phyloP scores from a whole-genome alignment of 2,329 filamentous ascomycete species.

The Penicillium frequentans region DNA sequence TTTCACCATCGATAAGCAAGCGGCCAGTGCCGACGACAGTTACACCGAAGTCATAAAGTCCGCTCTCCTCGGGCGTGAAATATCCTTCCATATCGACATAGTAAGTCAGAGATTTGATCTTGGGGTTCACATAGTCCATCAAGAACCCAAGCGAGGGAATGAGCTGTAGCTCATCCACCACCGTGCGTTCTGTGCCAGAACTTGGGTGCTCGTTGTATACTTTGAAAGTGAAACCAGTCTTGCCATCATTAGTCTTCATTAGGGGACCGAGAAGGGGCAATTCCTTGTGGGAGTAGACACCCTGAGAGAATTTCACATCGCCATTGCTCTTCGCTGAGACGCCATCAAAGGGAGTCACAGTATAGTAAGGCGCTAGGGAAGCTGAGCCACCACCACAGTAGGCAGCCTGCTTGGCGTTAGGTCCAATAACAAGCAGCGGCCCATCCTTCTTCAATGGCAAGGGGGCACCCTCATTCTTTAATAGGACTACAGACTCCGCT shows the following conservation, averaged over 20 bases:
- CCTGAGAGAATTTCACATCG: slow-evolving; percentile 55
- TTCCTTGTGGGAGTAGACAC: slow-evolving; percentile 65
- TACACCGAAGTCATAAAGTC: slow-evolving; percentile 64
- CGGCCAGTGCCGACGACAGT: slow-evolving; percentile 67
- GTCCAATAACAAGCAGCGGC: slow-evolving; percentile 55
- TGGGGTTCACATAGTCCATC: slow-evolving; percentile 57
- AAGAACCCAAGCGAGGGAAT: slow-evolving; percentile 47
- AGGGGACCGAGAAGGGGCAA: slow-evolving; percentile 59
- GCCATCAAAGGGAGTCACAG: slow-evolving; percentile 46
- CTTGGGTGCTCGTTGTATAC: slow-evolving; percentile 61
- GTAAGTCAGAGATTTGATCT: slow-evolving; percentile 54
- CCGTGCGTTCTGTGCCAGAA: slow-evolving; percentile 46
- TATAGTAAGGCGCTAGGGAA: slow-evolving; percentile 49
- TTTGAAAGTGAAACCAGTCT: slow-evolving; percentile 61
- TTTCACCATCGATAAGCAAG: slow-evolving; percentile 61
- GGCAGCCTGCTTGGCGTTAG: slow-evolving; percentile 50
- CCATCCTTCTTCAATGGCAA: slow-evolving; percentile 57
- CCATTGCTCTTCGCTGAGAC: slow-evolving; percentile 37
- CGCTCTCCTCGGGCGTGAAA: slow-evolving; percentile 61
- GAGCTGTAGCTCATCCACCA: slow-evolving; percentile 53
- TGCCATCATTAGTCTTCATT: slow-evolving; percentile 54
- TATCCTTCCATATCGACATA: slow-evolving; percentile 63
- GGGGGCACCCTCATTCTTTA: slow-evolving; percentile 68
- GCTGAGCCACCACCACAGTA: slow-evolving; percentile 67
- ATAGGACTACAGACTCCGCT: slow-evolving; percentile 68